Percentiles rank a stretch among this genome's conserved stretches.
phyloP scores from a whole-genome alignment of 805 yeast species.

The Barnettozyma vustinii region DNA sequence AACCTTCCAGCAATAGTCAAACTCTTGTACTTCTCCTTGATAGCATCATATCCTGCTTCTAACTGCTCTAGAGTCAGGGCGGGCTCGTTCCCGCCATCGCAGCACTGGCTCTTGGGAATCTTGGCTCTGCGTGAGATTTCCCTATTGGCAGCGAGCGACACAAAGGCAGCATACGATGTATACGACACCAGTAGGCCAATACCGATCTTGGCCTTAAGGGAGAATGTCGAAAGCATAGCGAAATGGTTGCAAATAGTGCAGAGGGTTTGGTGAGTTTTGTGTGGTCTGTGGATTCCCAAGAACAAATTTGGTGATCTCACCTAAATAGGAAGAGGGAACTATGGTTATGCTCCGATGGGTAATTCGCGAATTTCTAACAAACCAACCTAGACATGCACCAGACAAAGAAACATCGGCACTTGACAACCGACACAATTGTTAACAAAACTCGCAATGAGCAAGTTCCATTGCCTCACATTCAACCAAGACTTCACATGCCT shows the following conservation, averaged over 20 bases:
- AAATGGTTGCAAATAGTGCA: background rate
- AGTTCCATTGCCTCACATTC: conserved; percentile 11
- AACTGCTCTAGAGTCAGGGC: background rate
- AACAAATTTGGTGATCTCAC: background rate
- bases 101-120: conserved; percentile 19
- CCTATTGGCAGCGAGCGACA: conserved; percentile 47
- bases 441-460: background rate
- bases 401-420: background rate
- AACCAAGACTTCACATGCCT: conserved; percentile 85
- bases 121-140: conserved; percentile 45
- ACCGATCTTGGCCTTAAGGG: conserved; percentile 24
- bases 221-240: conserved; percentile 8
- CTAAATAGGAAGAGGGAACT: background rate
- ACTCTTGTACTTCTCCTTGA: conserved; percentile 35
- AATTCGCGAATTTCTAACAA: background rate
- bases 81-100: conserved; percentile 5
- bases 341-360: background rate
- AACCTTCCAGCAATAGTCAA: conserved; percentile 67
- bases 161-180: conserved; percentile 59
- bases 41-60: conserved; percentile 12
- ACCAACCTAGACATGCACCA: background rate
- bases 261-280: background rate
- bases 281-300: background rate
- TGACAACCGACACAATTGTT: background rate
- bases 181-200: conserved; percentile 39